These are phyloP conservation scores for Aspergillus mulundensis DNA, from an alignment of 495 filamentous ascomycete genomes.

Conservation along the genomic window DNA sequence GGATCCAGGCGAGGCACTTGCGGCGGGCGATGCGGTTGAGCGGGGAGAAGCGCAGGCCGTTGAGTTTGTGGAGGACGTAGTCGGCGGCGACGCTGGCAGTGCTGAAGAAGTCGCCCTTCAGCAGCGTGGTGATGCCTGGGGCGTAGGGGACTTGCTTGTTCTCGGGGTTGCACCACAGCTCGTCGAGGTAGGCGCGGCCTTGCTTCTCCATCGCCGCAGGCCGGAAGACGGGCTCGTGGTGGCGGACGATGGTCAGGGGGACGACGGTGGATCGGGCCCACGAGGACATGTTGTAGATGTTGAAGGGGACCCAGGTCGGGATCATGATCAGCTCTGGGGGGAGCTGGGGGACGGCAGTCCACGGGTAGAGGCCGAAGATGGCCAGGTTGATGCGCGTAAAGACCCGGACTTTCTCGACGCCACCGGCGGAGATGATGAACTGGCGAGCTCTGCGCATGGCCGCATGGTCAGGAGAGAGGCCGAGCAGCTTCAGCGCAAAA, in stretches of 20 bases:
- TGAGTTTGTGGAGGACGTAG: too few species aligned
- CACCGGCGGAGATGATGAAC: constrained; percentile 31
- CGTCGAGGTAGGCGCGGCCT: too few species aligned
- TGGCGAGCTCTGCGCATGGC: constrained; percentile 23
- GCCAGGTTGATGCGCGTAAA: constrained; percentile 39
- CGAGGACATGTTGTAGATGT: constrained; percentile 32
- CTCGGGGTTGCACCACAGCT: too few species aligned
- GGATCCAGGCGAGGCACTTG: too few species aligned
- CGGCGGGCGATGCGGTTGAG: too few species aligned
- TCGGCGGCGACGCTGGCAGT: too few species aligned
- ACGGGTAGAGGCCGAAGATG: constrained; percentile 41
- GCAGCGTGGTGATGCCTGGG: too few species aligned
- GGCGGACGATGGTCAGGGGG: constrained; percentile 32
- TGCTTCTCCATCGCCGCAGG: too few species aligned
- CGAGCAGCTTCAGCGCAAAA: constrained; percentile 39
- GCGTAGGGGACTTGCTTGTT: too few species aligned
- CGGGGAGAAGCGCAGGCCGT: too few species aligned
- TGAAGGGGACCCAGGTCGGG: constrained; percentile 27
- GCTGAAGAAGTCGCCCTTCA: too few species aligned
- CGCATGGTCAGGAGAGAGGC: constrained; percentile 8
- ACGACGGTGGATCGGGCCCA: constrained; percentile 37
- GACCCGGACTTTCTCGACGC: constrained; percentile 33
- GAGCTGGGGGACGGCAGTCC: constrained; percentile 35
- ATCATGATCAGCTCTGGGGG: constrained; percentile 39
- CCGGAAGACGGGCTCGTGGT: constrained; percentile 35